These are phyloP conservation scores for Elsinoe fawcettii DNA, from an alignment of 2,329 filamentous ascomycete species.

Conservation along the genomic window DNA sequence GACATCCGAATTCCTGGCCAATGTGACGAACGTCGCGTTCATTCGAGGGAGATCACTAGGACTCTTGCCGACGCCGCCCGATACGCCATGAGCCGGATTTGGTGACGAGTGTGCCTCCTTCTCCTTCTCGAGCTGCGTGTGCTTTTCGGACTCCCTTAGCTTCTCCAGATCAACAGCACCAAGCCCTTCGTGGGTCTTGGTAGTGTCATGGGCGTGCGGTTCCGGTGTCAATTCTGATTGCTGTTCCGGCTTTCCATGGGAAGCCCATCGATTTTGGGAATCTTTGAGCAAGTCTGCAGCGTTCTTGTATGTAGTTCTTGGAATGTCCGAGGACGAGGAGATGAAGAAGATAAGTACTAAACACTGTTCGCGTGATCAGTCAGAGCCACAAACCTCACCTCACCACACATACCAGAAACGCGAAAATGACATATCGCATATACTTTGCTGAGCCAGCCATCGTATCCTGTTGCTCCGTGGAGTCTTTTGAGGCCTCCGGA, in stretches of 20 bases:
- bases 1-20: constrained; percentile 85
- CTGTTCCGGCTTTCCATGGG: constrained; percentile 11
- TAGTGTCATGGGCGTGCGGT: constrained; percentile 9
- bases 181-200: neutral
- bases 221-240: constrained; percentile 22
- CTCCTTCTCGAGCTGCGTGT: neutral
- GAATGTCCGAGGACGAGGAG: constrained; percentile 49
- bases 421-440: constrained; percentile 65
- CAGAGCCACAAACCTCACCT: neutral
- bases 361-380: constrained; percentile 35
- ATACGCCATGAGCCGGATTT: constrained; percentile 23
- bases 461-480: constrained; percentile 30
- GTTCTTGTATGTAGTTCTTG: constrained; percentile 28
- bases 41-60: constrained; percentile 61
- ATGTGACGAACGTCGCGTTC: constrained; percentile 95
- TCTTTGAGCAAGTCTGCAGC: constrained; percentile 31
- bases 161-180: neutral
- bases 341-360: constrained; percentile 76
- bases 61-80: constrained; percentile 36
- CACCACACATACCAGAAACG: constrained; percentile 62
- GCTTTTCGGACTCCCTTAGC: neutral
- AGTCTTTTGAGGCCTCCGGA: neutral
- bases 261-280: constrained; percentile 21
- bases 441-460: constrained; percentile 67
- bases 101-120: constrained; percentile 26